phyloP scores from a whole-genome alignment of 768 basidiomycete genomes.

The Sporobolomyces pararoseus region DNA sequence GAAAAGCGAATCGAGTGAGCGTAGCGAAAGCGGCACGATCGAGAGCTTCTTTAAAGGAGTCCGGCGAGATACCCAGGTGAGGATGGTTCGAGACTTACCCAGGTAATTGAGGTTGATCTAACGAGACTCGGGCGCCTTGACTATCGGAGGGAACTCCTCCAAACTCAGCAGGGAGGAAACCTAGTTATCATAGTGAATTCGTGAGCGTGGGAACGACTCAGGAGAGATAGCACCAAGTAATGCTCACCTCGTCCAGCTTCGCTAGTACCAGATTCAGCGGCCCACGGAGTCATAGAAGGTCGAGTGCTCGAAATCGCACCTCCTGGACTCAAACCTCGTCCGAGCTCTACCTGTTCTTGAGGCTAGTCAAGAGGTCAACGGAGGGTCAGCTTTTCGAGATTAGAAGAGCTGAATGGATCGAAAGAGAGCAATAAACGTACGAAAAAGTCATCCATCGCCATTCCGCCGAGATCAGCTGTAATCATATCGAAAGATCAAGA shows the following conservation, averaged over 20 bases:
- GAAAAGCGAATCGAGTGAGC: neutral
- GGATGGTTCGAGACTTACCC: neutral
- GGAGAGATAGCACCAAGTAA: neutral
- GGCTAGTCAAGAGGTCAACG: neutral
- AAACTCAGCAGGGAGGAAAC: neutral
- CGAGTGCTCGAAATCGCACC: slow-evolving; percentile 5
- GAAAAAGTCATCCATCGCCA: slow-evolving; percentile 7
- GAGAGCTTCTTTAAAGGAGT: too few relatives aligned
- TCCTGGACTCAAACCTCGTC: slow-evolving; percentile 1
- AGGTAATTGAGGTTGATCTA: slow-evolving; percentile 7
- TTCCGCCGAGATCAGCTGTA: slow-evolving; percentile 16
- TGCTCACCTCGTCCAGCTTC: slow-evolving; percentile 14
- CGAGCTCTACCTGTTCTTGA: slow-evolving; percentile 25
- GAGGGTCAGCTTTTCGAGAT: neutral
- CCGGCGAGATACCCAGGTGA: neutral
- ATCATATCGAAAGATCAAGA: neutral
- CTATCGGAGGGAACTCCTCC: slow-evolving; percentile 4
- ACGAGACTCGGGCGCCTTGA: neutral
- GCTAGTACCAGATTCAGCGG: slow-evolving; percentile 23
- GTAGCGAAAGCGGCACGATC: too few relatives aligned
- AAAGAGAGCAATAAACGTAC: neutral
- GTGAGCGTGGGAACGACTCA: neutral
- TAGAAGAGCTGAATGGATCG: neutral
- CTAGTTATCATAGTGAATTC: neutral
- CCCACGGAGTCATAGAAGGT: slow-evolving; percentile 25